Percentiles rank a stretch among this genome's conserved stretches.
phyloP scores from a whole-genome alignment of 805 yeast species.

The Saturnispora gosingensis region DNA sequence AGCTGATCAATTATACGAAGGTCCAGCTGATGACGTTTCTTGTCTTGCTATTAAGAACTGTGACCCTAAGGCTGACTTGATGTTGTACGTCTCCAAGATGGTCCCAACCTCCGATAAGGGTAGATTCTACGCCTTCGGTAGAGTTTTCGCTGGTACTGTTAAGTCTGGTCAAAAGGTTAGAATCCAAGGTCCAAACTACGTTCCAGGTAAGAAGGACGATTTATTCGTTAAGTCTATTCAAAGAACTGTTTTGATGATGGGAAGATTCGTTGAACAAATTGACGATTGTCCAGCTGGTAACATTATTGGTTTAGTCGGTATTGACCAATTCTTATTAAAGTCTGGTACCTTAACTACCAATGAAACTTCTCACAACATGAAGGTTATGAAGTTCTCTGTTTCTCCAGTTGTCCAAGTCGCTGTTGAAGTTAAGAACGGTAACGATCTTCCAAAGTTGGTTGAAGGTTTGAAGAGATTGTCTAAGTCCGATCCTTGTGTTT shows the following conservation, averaged over 20 bases:
- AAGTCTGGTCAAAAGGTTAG: constrained; percentile 98
- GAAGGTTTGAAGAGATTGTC: constrained; percentile 99
- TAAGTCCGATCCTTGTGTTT: constrained; percentile 98
- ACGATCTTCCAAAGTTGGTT: constrained; percentile 98
- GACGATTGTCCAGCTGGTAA: constrained; percentile 99
- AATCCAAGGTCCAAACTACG: constrained; percentile 99
- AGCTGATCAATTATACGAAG: constrained; percentile 98
- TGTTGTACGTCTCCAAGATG: constrained; percentile 99
- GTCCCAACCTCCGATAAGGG: constrained; percentile 99
- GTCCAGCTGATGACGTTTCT: constrained; percentile 89
- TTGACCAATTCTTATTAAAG: constrained; percentile 98
- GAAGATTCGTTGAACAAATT: constrained; percentile 94
- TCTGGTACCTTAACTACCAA: constrained; percentile 98
- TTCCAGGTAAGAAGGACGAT: constrained; percentile 97
- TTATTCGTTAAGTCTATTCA: constrained; percentile 94
- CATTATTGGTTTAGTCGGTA: constrained; percentile 99
- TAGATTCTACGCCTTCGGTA: constrained; percentile 99
- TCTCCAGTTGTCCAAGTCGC: constrained; percentile 99
- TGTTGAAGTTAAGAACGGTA: constrained; percentile 99
- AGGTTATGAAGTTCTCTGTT: constrained; percentile 99
- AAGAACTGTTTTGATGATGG: constrained; percentile 99
- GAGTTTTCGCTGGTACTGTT: constrained; percentile 99
- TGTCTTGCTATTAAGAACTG: constrained; percentile 93
- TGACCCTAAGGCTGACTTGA: constrained; percentile 96
- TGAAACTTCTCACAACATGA: constrained; percentile 97